Percentiles rank a stretch among this genome's conserved stretches.
Conservation (phyloP, 163 green algal species). For the Chlorella variabilis region DNA sequence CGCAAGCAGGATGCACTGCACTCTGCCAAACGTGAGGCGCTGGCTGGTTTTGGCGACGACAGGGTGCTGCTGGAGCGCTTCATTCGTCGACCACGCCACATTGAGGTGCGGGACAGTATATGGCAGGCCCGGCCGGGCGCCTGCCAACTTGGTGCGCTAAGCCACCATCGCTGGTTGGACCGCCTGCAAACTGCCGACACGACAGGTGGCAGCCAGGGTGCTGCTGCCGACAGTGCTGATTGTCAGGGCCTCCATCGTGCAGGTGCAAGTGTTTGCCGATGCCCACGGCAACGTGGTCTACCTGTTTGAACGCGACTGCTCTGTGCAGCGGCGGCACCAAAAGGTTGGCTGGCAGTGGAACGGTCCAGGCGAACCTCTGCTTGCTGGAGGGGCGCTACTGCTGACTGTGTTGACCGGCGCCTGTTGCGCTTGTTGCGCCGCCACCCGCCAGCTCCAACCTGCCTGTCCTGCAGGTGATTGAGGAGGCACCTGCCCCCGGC, state of each 20-base stretch:
- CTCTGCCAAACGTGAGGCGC: constrained; percentile 78
- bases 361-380: too few species aligned
- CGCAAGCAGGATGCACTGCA: constrained; percentile 61
- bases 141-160: too few species aligned
- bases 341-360: constrained; percentile 66
- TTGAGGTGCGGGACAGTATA: constrained; percentile 78
- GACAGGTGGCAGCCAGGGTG: too few species aligned
- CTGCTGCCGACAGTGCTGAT: too few species aligned
- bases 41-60: constrained; percentile 80
- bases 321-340: constrained; percentile 93
- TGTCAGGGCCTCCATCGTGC: too few species aligned
- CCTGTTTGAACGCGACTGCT: constrained; percentile 95
- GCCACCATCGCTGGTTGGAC: too few species aligned
- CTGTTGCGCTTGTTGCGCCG: too few species aligned
- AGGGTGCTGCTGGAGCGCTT: constrained; percentile 85
- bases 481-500: constrained; percentile 73
- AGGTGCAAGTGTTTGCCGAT: constrained; percentile 85
- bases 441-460: too few species aligned
- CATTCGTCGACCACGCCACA: constrained; percentile 72
- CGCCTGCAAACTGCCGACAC: too few species aligned
- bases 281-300: constrained; percentile 82
- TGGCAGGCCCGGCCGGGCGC: too few species aligned
- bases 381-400: too few species aligned
- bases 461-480: constrained; percentile 58
- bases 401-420: too few species aligned